Evolutionary conservation across 345 rosid species (phyloP), one percentile per base, ranked within the genome.

Genomic region (Aquilaria malaccensis): DNA sequence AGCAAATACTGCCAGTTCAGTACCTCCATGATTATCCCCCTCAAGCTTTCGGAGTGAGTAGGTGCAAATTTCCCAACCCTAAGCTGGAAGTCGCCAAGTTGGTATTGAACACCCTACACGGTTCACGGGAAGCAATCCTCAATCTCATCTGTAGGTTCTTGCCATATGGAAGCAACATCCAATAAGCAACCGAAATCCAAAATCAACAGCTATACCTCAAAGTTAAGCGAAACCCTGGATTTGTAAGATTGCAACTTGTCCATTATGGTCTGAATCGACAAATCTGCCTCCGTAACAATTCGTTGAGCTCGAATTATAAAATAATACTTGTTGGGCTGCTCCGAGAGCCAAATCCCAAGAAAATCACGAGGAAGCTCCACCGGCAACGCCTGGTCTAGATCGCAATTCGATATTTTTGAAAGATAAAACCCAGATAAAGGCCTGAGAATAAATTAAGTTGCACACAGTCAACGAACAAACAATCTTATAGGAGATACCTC

Each of bases 1-100:
- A 37, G 43, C 43, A 37, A 3, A 37, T 37, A 64, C 29, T 33
- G 12, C 30, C 37, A 67, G 55, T 54, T 30, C n/a, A 43, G 30
- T 78, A 88, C 97, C 99, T 90, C 99, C 97, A 94, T 84, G 2
- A 94, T 82, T 33, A 90, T 90, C 59, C 95, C 97, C 76, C 99
- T 76, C 76, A 94, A 72, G 74, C 68, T 90, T 77, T 87, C 97
- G 2, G 92, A 86, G 67, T 83, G 92, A 61, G 75, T 83, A 7
- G 95, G 86, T 51, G 80, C 88, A 58, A 93, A 94, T 73, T 93
- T 93, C 57, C 98, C 94, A 54, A 89, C 90, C 77, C 98, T 77
- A 72, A 93, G 76, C 31, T 87, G 80, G 64, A 89, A 89, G 69
- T 93, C 98, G 22, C 96, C 96, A 9, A 93, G 80, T 31, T 81